A percentile compares a stretch with the other conserved stretches of the same genome.
phyloP scores from a whole-genome alignment of 768 basidiomycete genomes.

The Lenzites betulinus region DNA sequence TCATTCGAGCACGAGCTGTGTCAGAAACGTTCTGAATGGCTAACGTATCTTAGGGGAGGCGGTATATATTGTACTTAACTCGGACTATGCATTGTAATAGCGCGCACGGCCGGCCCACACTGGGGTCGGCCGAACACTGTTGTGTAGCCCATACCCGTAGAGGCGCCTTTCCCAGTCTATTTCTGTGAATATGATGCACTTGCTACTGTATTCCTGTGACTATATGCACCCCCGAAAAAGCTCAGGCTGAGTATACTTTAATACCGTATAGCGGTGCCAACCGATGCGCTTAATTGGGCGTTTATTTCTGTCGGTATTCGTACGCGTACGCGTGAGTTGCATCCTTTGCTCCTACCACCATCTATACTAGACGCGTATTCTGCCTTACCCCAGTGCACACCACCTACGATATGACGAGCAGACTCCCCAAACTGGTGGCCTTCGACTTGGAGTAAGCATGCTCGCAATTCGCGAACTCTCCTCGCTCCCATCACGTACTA shows the following conservation, averaged over 20 bases:
- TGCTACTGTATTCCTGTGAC: background rate
- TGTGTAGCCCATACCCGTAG: background rate
- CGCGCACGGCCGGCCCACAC: no score
- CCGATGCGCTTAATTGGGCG: no score
- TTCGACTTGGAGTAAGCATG: constrained; percentile 87
- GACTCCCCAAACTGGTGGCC: constrained; percentile 65
- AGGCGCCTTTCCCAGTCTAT: no score
- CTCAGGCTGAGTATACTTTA: no score
- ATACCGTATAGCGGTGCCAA: no score
- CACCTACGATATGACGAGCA: constrained; percentile 28
- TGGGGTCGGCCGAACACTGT: background rate
- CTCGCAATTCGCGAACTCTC: background rate
- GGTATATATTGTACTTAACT: background rate
- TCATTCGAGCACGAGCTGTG: background rate
- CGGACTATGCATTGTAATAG: background rate
- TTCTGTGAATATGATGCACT: no score
- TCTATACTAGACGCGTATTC: background rate
- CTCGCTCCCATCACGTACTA: background rate
- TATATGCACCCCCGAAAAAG: background rate
- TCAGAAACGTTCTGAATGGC: no score
- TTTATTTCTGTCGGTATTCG: no score
- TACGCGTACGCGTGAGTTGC: no score
- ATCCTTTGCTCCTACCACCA: no score
- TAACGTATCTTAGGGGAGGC: background rate
- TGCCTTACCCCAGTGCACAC: background rate